A percentile compares a stretch with the other conserved stretches of the same genome.
Conservation (phyloP, 371 early-diverging fungal species). For the Rhizoclosmatium hyalinum region DNA sequence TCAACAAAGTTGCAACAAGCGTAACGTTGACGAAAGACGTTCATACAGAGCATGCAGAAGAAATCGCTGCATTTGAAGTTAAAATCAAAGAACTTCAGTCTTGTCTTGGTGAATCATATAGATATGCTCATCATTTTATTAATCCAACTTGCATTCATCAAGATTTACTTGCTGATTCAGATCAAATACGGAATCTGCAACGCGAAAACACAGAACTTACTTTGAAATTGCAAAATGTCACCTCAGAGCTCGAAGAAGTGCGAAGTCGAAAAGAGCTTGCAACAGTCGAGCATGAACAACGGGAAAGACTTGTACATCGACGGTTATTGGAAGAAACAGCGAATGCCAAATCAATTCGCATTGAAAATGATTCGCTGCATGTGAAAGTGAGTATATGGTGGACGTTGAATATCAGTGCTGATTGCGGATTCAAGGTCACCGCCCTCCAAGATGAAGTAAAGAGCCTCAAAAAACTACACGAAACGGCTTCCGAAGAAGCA, state of each 20-base stretch:
- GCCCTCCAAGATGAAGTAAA: slow-evolving; percentile 39
- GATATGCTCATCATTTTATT: background rate
- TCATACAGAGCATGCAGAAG: slow-evolving; percentile 24
- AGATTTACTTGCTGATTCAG: slow-evolving; percentile 43
- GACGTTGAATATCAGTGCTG: background rate
- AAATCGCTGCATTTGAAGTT: slow-evolving; percentile 30
- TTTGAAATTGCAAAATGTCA: slow-evolving; percentile 33
- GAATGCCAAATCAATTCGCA: slow-evolving; percentile 38
- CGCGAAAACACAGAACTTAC: slow-evolving; percentile 51
- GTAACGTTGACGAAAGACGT: slow-evolving; percentile 11
- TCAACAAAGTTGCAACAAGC: background rate
- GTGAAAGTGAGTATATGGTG: slow-evolving; percentile 25
- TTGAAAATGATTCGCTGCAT: slow-evolving; percentile 49
- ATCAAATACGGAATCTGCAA: slow-evolving; percentile 40
- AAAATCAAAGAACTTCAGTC: slow-evolving; percentile 32
- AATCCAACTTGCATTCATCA: background rate
- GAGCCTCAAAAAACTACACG: slow-evolving; percentile 31
- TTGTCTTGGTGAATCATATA: slow-evolving; percentile 26
- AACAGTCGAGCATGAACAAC: slow-evolving; percentile 41
- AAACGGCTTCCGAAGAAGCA: slow-evolving; percentile 42
- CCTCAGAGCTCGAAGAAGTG: slow-evolving; percentile 42
- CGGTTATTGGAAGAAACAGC: slow-evolving; percentile 48
- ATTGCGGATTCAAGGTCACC: background rate
- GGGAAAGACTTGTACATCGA: slow-evolving; percentile 42
- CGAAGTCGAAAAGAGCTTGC: slow-evolving; percentile 50